Base-by-base conservation (phyloP, 179 eudicot species). In the Nepenthes alata region DNA sequence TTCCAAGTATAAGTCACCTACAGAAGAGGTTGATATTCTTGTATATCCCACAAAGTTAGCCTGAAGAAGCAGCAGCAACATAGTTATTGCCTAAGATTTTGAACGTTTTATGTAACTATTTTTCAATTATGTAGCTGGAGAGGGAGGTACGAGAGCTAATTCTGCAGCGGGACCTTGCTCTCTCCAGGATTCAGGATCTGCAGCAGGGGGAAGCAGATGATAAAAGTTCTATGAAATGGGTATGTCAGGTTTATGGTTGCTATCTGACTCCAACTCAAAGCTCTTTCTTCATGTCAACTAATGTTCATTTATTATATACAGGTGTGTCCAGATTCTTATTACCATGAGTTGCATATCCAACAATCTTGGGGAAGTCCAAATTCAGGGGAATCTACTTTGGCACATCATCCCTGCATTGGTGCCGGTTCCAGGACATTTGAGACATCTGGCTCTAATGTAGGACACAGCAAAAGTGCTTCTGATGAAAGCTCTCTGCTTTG, bases 101-200 rank as follows among this genome's bases (percentile, higher is more conserved):
- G 6, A 41, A 41, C 25, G 25, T 37, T 12, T 2, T 36, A 11
- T 57, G 60, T 36, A 10, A 12, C 34, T 63, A 38, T 66, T 53
- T 16, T 72, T 64, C 55, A 39, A 36, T 47, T 35, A 35, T 61
- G 67, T 58, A 79, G 83, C 58, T 79, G 44, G 75, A 79, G 74
- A 67, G 74, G 45, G 76, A 70, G 38, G 74, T 79, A 34, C 64
- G 69, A 15, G 80, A 76, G 60, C 70, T 79, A 61, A 67, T 70
- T 62, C 65, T 54, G 69, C 77, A 70, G 53, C 71, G 72, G 67
- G 72, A 79, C 49, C 71, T 72, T 54, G 83, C 83, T 61, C 62
- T 75, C 41, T 70, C 80, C 60, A 72, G 68, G 66, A 53, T 76
- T 64, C 78, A 75, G 45, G 75, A 73, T 64, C 53, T 79, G 74